phyloP scores from a whole-genome alignment of 768 basidiomycete genomes.

The Leccinum ochraceum region DNA sequence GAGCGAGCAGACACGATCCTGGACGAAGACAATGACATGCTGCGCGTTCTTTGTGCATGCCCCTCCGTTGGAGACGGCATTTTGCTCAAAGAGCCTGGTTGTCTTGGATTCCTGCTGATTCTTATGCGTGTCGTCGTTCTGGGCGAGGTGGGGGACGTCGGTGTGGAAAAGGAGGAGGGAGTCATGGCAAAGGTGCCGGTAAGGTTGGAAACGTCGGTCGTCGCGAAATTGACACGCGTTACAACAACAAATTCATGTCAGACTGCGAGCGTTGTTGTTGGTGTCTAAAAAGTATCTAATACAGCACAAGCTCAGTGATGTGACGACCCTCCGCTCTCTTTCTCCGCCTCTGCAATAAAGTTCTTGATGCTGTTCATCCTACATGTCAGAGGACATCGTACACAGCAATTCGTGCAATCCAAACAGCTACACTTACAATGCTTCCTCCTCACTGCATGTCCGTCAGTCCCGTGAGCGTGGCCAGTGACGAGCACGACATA shows the following conservation, averaged over 20 bases:
- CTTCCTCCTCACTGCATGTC: conserved; percentile 69
- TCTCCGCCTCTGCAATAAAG: conserved; percentile 83
- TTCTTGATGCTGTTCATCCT: conserved; percentile 72
- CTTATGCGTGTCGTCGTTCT: conserved; percentile 14
- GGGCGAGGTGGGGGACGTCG: conserved; percentile 21
- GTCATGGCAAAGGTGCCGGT: conserved; percentile 1
- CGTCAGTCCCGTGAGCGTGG: conserved; percentile 8
- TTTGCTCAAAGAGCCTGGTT: conserved; percentile 1
- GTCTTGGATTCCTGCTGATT: conserved; percentile 16
- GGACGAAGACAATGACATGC: conserved; percentile 8
- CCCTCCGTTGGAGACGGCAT: not conserved
- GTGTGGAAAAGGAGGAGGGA: conserved; percentile 16
- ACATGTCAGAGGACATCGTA: conserved; percentile 40
- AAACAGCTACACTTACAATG: conserved; percentile 60
- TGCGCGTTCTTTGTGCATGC: not conserved
- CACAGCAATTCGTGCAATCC: conserved; percentile 17
- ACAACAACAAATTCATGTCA: not conserved
- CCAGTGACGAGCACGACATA: conserved; percentile 39
- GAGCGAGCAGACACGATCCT: not conserved
- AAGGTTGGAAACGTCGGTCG: conserved; percentile 1
- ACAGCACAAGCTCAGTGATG: conserved; percentile 25
- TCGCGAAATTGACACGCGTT: not conserved
- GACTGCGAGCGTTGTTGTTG: too few species aligned
- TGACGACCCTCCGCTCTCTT: conserved; percentile 52
- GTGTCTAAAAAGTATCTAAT: conserved; percentile 6